Percentiles rank a stretch among this genome's conserved stretches.
Conservation (phyloP, 208 protist species). For the Crithidia brevicula region DNA sequence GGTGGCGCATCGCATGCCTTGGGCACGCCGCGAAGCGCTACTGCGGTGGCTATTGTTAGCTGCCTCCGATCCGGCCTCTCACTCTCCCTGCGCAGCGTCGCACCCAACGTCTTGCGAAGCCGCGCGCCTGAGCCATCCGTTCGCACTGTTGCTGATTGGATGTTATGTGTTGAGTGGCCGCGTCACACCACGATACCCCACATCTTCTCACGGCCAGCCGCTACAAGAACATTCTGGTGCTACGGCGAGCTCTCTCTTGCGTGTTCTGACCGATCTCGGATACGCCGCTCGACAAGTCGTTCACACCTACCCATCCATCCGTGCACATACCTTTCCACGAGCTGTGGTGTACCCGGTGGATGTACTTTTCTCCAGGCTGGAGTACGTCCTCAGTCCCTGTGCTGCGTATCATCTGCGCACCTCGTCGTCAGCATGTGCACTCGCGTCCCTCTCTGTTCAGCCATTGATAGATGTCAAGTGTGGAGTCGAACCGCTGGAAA, state of each 20-base stretch:
- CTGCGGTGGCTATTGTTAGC: conserved; percentile 25
- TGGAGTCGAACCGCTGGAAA: too few relatives aligned
- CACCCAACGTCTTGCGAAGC: too few relatives aligned
- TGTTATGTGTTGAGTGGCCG: conserved; percentile 18
- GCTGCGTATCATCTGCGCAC: conserved; percentile 12
- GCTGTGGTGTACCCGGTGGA: conserved; percentile 24
- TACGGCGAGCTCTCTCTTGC: not conserved
- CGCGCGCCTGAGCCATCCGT: conserved; percentile 16
- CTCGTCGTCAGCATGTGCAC: not conserved
- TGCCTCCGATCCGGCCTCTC: conserved; percentile 1
- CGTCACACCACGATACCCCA: conserved; percentile 17
- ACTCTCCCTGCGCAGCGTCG: too few relatives aligned
- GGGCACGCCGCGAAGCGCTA: conserved; percentile 25
- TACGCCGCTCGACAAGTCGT: conserved; percentile 21
- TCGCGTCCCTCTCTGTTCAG: not conserved
- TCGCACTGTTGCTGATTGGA: conserved; percentile 26
- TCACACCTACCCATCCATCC: conserved; percentile 31
- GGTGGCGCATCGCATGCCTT: not conserved
- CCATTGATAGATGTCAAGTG: not conserved
- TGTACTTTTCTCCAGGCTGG: conserved; percentile 13
- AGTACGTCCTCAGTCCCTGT: conserved; percentile 27
- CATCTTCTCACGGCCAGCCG: not conserved
- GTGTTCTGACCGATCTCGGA: conserved; percentile 13
- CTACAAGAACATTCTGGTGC: too few relatives aligned
- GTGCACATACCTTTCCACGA: not conserved